phyloP scores from a whole-genome alignment of 1,284 basidiomycete genomes.

The Clitocybe nebularis region DNA sequence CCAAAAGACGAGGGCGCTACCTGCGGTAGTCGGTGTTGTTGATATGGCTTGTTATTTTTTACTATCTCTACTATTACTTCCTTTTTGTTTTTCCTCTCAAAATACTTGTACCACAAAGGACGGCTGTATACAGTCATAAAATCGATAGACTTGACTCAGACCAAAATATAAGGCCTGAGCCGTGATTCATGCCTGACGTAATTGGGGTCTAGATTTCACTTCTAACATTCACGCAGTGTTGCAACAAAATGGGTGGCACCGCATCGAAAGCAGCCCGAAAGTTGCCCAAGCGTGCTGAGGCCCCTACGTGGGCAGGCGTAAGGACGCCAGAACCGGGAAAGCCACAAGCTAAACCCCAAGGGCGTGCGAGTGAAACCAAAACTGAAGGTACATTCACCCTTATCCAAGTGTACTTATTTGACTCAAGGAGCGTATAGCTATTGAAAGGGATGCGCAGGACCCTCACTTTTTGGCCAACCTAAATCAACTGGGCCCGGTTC shows the following conservation, averaged over 20 bases:
- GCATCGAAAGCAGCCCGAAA: conserved; percentile 65
- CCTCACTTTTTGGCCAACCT: conserved; percentile 76
- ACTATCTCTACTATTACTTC: conserved; percentile 16
- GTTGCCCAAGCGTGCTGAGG: conserved; percentile 50
- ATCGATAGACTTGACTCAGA: conserved; percentile 29
- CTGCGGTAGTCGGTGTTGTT: conserved; percentile 20
- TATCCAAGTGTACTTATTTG: background rate
- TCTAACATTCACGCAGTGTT: no score
- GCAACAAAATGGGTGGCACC: conserved; percentile 58
- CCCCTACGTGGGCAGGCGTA: conserved; percentile 52
- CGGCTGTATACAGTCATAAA: conserved; percentile 31
- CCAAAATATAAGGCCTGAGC: no score
- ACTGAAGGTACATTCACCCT: conserved; percentile 34
- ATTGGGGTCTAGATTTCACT: no score
- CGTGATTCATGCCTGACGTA: no score
- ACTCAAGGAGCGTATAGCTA: conserved; percentile 37
- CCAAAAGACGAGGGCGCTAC: conserved; percentile 22
- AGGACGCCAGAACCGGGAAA: conserved; percentile 31
- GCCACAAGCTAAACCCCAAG: conserved; percentile 12
- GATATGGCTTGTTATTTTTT: conserved; percentile 25
- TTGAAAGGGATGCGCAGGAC: conserved; percentile 67
- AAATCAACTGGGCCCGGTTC: conserved; percentile 65
- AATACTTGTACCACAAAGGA: conserved; percentile 39
- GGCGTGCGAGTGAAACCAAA: conserved; percentile 49
- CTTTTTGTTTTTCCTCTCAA: conserved; percentile 16